phyloP scores from a whole-genome alignment of 805 yeast genomes.

The Teunomyces gatunensis region DNA sequence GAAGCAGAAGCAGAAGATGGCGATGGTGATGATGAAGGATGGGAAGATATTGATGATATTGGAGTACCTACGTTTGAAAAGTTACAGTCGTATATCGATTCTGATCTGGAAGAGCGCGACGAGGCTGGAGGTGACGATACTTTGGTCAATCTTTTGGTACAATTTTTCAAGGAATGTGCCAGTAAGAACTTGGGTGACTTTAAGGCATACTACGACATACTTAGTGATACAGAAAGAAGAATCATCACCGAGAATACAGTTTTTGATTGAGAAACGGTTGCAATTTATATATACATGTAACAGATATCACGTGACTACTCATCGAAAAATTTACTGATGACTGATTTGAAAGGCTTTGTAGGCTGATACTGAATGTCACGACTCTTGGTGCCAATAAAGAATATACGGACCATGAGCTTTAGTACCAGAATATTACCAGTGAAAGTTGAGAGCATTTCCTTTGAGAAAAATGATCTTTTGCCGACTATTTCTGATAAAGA shows the following conservation, averaged over 20 bases:
- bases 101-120: slow-evolving; percentile 39
- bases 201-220: slow-evolving; percentile 45
- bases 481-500: slow-evolving; percentile 51
- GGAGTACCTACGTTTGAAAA: slow-evolving; percentile 64
- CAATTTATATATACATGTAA: neutral
- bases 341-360: neutral
- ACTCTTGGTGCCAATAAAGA: neutral
- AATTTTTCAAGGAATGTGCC: slow-evolving; percentile 58
- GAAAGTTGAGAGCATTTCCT: slow-evolving; percentile 49
- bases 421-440: slow-evolving; percentile 49
- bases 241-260: slow-evolving; percentile 49
- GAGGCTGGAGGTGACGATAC: slow-evolving; percentile 32
- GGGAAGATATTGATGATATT: slow-evolving; percentile 76
- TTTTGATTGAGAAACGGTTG: slow-evolving; percentile 17
- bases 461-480: slow-evolving; percentile 38
- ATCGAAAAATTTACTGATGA: slow-evolving; percentile 3
- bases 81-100: slow-evolving; percentile 54
- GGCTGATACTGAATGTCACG: neutral
- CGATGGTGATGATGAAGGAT: slow-evolving; percentile 53
- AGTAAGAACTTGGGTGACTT: slow-evolving; percentile 50
- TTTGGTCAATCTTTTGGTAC: slow-evolving; percentile 40
- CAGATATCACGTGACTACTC: neutral
- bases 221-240: slow-evolving; percentile 54
- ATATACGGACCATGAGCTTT: slow-evolving; percentile 9
- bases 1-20: slow-evolving; percentile 20